Conservation (phyloP, 768 basidiomycete species). For the Leucogyrophana mollusca region DNA sequence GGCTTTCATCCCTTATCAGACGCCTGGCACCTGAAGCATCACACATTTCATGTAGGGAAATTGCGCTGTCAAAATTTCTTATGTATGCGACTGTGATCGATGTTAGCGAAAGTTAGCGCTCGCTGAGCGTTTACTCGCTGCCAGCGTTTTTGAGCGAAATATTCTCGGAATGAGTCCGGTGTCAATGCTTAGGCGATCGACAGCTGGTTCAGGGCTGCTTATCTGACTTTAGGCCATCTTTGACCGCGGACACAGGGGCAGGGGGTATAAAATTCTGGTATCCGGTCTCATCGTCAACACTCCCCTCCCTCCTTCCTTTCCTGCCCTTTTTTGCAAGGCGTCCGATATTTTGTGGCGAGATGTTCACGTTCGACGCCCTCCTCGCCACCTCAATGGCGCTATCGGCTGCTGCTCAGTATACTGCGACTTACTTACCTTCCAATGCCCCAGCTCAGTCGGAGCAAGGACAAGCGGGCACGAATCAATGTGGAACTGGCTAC, state of each 20-base stretch:
- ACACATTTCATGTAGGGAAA: too few relatives aligned
- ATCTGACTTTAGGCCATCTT: too few relatives aligned
- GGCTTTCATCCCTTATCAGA: too few relatives aligned
- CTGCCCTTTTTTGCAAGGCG: conserved; percentile 6
- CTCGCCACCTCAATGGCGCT: conserved; percentile 17
- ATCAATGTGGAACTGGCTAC: conserved; percentile 57
- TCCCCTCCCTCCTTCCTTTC: conserved; percentile 10
- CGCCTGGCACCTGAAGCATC: too few relatives aligned
- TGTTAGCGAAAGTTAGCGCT: too few relatives aligned
- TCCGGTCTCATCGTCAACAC: neutral
- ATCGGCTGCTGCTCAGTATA: conserved; percentile 28
- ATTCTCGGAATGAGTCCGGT: too few relatives aligned
- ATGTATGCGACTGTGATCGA: too few relatives aligned
- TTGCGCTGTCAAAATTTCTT: too few relatives aligned
- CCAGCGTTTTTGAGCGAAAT: too few relatives aligned
- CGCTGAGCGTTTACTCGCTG: too few relatives aligned
- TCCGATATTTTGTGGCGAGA: conserved; percentile 12
- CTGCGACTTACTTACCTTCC: conserved; percentile 48
- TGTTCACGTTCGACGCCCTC: conserved; percentile 17
- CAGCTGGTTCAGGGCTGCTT: too few relatives aligned
- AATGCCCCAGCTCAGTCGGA: conserved; percentile 49
- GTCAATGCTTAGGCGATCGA: too few relatives aligned
- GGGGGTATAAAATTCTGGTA: conserved; percentile 18
- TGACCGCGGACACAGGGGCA: conserved; percentile 14
- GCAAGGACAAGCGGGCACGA: conserved; percentile 61